Evolutionary conservation across 495 filamentous ascomycete species (phyloP).

Genomic region (Aspergillus indologenus): DNA sequence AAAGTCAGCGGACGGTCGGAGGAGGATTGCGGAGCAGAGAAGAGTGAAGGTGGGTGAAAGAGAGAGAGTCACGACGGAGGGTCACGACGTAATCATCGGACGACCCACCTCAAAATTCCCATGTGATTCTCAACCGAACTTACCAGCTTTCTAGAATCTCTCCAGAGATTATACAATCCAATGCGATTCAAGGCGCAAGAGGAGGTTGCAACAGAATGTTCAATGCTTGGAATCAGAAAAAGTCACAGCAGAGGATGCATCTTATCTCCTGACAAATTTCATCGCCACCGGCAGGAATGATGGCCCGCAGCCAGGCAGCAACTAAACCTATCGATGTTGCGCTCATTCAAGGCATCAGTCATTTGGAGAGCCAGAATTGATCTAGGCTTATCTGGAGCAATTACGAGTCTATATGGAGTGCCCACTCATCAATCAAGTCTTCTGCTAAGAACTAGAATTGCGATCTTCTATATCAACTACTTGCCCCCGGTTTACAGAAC

Average conservation of each 20-base stretch:
- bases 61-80: slow-evolving; percentile 9
- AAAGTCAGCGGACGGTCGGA: not conserved
- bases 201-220: too few species aligned
- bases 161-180: too few species aligned
- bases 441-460: too few species aligned
- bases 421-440: too few species aligned
- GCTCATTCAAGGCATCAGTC: too few species aligned
- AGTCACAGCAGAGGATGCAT: not conserved
- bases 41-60: not conserved
- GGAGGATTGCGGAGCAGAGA: slow-evolving; percentile 3
- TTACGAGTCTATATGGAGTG: too few species aligned
- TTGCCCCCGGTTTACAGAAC: not conserved
- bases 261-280: not conserved
- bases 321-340: slow-evolving; percentile 10
- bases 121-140: slow-evolving; percentile 11
- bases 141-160: slow-evolving; percentile 5
- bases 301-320: slow-evolving; percentile 18
- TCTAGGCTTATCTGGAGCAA: too few species aligned
- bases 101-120: slow-evolving; percentile 7
- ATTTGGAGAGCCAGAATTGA: too few species aligned
- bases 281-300: slow-evolving; percentile 17
- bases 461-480: not conserved
- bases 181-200: too few species aligned
- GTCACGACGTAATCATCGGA: slow-evolving; percentile 19
- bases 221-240: too few species aligned